Base-by-base conservation (phyloP, 1,139 yeast genomes). In the Yamadazyma dushanensis region DNA sequence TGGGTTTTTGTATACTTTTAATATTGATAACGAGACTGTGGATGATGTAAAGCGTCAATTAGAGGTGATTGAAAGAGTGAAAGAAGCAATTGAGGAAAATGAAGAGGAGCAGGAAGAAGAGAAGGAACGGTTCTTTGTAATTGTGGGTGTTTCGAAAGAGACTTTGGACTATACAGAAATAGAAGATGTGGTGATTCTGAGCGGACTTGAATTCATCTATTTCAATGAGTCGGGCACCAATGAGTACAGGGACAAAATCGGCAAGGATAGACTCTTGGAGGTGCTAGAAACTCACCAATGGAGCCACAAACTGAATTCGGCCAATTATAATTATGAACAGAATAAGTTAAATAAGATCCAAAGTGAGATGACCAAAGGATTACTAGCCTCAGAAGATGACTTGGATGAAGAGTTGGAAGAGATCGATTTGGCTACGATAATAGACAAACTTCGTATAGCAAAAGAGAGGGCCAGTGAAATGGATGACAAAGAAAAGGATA, bases 251-350 rank as follows among this genome's bases (percentile, higher is more conserved):
- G 67, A 60, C 20, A 57, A 45, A 24, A 24, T 53, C 3, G 68
- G 67, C 1, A 49, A 41, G 21, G 62, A 59, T 34, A 36, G 76
- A 31, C 35, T 70, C 5, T 34, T 45, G 4, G 76, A 70, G 39
- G 40, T 70, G 13, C 40, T 70, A 8, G 64, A 70, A 18, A 51
- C 67, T 2, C 73, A 70, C 40, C 70, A 66, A 20, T 70, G 76
- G 76, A 41, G 47, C 11, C 50, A 54, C 29, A 48, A 53, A 34
- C 55, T 53, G 2, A 4, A 5, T 5, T 31, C 36, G 5, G 11
- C 9, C 15, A 15, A 6, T 1, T 31, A 30, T 5, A 39, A 42
- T 17, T 56, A 57, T 35, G 36, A 45, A 15, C 18, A 36, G 11
- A 51, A 46, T 29, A 61, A 65, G 39, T 26, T 42, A 26, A 47